Base-by-base conservation (phyloP, 2,329 filamentous ascomycete genomes). In the Botryotinia narcissicola region DNA sequence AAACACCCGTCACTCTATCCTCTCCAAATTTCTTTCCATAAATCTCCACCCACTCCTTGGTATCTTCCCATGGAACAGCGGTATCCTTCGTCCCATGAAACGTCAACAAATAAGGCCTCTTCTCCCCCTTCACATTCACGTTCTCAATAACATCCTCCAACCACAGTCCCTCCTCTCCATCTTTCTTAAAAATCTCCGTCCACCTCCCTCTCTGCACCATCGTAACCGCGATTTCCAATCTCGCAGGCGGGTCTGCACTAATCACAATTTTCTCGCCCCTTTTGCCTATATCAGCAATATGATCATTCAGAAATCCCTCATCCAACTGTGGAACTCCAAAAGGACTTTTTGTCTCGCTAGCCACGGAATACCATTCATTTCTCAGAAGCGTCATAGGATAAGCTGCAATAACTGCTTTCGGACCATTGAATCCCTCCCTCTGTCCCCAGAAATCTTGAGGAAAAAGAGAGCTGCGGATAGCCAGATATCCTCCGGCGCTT, bases 401-500 rank as follows among this genome's bases (percentile, higher is more conserved):
- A 6, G 68, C 20, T 14, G 68, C 68, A 12, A 61, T 37, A 5
- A 44, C 40, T 1, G 57, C 54, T 70, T 70, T 70, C 1, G 29
- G 29, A 9, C 68, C 32, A 20, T 7, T 29, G 14, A 57, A 69
- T 25, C 32, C 5, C n/a, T 29, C 4, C 9, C 3, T 57, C 14
- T 32, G 7, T 32, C 35, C 6, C 20, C 42, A 22, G 4, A 16
- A 25, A 37, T 37, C 20, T 40, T n/a, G 12, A 0, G 60, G 37
- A 4, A 67, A 14, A 6, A 70, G 29, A 2, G 67, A 22, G 32
- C 35, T 44, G 29, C 59, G 29, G 22, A 70, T 60, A 10, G 57
- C 42, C 12, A 67, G 29, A 44, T 46, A 73, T 1, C 73, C 74
- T 20, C 75, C 75, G 1, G 75, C 75, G 25, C 72, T 74, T 8